phyloP scores from a whole-genome alignment of 108 stramenopile species.

The Skeletonema tropicum region DNA sequence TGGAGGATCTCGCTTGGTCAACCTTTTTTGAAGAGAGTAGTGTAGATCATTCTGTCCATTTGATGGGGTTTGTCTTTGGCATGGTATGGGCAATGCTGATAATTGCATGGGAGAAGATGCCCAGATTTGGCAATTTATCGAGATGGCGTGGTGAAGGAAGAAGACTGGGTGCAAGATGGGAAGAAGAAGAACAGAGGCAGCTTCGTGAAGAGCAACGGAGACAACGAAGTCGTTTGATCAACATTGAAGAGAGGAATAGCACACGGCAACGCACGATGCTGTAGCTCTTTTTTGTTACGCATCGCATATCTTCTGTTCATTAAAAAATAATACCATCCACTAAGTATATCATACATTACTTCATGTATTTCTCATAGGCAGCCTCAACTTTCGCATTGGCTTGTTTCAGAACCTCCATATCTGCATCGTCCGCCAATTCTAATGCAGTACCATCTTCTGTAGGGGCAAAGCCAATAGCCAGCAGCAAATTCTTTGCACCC shows the following conservation, averaged over 20 bases:
- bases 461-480: slow-evolving; percentile 81
- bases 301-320: neutral
- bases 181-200: slow-evolving; percentile 13
- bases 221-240: slow-evolving; percentile 20
- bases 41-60: slow-evolving; percentile 39
- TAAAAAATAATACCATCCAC: slow-evolving; percentile 2
- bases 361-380: slow-evolving; percentile 62
- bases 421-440: slow-evolving; percentile 65
- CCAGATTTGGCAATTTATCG: neutral
- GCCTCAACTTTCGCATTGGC: slow-evolving; percentile 78
- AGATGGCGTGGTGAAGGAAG: slow-evolving; percentile 33
- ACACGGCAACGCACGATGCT: neutral
- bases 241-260: neutral
- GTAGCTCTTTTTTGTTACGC: too few species aligned
- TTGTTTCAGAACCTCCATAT: slow-evolving; percentile 57
- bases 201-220: slow-evolving; percentile 14
- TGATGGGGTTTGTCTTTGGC: slow-evolving; percentile 20
- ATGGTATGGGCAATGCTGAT: slow-evolving; percentile 22
- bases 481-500: slow-evolving; percentile 76
- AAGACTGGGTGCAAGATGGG: slow-evolving; percentile 35
- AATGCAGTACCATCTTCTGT: slow-evolving; percentile 54
- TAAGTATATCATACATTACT: slow-evolving; percentile 7
- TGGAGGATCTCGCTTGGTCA: slow-evolving; percentile 25
- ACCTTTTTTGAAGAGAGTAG: slow-evolving; percentile 33
- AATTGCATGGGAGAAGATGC: slow-evolving; percentile 22